Evolutionary conservation across 176 grass and related monocot genomes (phyloP), one percentile per base, ranked within the genome.

Genomic region (Aechmea fasciata): DNA sequence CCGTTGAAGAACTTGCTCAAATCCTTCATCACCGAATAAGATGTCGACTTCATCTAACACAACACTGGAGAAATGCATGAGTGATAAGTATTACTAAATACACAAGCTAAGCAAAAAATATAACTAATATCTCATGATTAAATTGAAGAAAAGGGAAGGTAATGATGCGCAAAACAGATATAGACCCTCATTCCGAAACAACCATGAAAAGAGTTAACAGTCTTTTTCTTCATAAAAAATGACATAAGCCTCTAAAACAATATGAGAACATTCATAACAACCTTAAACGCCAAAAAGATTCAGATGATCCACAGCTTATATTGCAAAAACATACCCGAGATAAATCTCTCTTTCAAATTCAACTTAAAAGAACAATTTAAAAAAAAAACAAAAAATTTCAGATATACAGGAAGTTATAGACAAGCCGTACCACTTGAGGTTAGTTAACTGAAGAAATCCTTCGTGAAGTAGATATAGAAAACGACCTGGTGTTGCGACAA

Each of bases 21-120:
- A 96, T 18, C 84, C 86, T 64, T 92, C 89, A 76, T 92, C 85
- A n/a, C 83, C 82, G 25, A 89, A 96, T 75, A 96, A 79, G 64
- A 96, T 87, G 66, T 96, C 93, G 13, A 92, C 93, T 64, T 96
- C 93, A 82, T 96, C 93, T 63, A 96, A 69, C 69, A 96, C 88
- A 59, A 91, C 78, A 87, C 93, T 92, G 74, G 48, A 75, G 64
- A 59, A 47, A 73, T 50, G 49, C 24, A 77, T 77, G 11, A 61
- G 68, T 25, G 29, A 26, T 11, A 4, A 66, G 29, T 13, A 33
- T 6, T 41, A 15, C 29, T 66, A 28, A 26, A 47, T 33, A 19
- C 18, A 59, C 54, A 59, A 59, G 6, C 80, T 51, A 77, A 15
- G 48, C 11, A 57, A 25, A 49, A 49, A 65, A 15, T 47, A 52